These are phyloP conservation scores for Skeletonema tropicum DNA, from an alignment of 108 stramenopile genomes.

Conservation along the genomic window DNA sequence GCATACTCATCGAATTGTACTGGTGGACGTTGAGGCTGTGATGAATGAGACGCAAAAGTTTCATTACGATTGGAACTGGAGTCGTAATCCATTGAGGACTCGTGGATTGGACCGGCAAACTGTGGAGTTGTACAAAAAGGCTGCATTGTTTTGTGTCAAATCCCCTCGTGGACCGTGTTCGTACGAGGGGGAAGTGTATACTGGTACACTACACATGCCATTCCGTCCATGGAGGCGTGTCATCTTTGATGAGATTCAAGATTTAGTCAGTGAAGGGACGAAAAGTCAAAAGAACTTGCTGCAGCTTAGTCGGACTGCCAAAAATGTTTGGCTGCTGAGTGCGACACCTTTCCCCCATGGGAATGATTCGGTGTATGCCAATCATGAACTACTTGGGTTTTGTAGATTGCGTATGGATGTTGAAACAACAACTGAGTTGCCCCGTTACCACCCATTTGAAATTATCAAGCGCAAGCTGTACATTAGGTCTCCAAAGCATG, in stretches of 20 bases:
- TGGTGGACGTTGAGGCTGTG: conserved; percentile 31
- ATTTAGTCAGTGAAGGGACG: conserved; percentile 35
- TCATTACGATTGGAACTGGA: conserved; percentile 27
- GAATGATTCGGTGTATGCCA: conserved; percentile 30
- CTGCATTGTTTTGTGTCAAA: conserved; percentile 38
- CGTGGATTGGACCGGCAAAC: conserved; percentile 15
- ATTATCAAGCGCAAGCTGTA: conserved; percentile 41
- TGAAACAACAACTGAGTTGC: conserved; percentile 17
- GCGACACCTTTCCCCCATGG: conserved; percentile 38
- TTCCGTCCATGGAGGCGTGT: conserved; percentile 34
- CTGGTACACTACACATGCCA: conserved; percentile 26
- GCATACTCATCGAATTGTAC: conserved; percentile 26
- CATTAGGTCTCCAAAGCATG: conserved; percentile 38
- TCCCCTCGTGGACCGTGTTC: conserved; percentile 30
- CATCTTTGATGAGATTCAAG: conserved; percentile 44
- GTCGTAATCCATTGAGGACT: neutral
- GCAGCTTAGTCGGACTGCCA: conserved; percentile 36
- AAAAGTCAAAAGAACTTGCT: conserved; percentile 31
- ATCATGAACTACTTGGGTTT: conserved; percentile 36
- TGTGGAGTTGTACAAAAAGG: conserved; percentile 31
- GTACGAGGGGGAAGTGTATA: conserved; percentile 35
- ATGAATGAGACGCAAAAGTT: conserved; percentile 22
- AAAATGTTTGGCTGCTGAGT: conserved; percentile 32
- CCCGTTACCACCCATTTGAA: conserved; percentile 34
- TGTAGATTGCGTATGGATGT: conserved; percentile 39